A percentile compares a stretch with the other conserved stretches of the same genome.
phyloP scores from a whole-genome alignment of 2,329 filamentous ascomycete species.

The Cladosporium sp. region DNA sequence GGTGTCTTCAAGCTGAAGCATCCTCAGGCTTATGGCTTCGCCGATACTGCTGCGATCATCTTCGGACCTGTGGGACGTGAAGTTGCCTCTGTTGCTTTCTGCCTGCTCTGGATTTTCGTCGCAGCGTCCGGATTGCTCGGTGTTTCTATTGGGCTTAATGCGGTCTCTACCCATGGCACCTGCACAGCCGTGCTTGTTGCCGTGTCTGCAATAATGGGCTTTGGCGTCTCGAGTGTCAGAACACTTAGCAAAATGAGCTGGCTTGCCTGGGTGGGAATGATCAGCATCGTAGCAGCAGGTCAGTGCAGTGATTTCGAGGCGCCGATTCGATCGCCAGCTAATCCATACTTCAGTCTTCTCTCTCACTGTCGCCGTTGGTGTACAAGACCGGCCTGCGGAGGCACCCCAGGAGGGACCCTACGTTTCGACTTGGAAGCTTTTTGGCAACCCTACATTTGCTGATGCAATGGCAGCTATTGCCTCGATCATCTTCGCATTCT shows the following conservation, averaged over 20 bases:
- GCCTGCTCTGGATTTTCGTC: constrained; percentile 7
- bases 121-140: constrained; percentile 3
- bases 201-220: constrained; percentile 38
- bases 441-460: constrained; percentile 13
- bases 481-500: constrained; percentile 34
- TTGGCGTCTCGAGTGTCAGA: constrained; percentile 29
- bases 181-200: constrained; percentile 39
- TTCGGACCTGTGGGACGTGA: constrained; percentile 49
- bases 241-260: constrained; percentile 31
- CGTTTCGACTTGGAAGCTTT: constrained; percentile 25
- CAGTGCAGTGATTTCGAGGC: not conserved
- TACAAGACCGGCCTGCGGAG: constrained; percentile 31
- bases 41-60: constrained; percentile 49
- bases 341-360: constrained; percentile 19
- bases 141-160: constrained; percentile 13
- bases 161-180: constrained; percentile 23
- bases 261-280: constrained; percentile 32
- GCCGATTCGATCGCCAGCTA: not conserved
- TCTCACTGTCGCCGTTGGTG: constrained; percentile 30
- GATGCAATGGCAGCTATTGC: constrained; percentile 14
- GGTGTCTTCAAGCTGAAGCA: constrained; percentile 49
- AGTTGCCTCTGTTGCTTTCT: constrained; percentile 32
- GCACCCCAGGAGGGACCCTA: constrained; percentile 27
- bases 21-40: constrained; percentile 52
- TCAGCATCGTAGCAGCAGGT: constrained; percentile 19